Evolutionary conservation across 2,329 filamentous ascomycete genomes (phyloP).

Genomic region (Cadophora gregata): DNA sequence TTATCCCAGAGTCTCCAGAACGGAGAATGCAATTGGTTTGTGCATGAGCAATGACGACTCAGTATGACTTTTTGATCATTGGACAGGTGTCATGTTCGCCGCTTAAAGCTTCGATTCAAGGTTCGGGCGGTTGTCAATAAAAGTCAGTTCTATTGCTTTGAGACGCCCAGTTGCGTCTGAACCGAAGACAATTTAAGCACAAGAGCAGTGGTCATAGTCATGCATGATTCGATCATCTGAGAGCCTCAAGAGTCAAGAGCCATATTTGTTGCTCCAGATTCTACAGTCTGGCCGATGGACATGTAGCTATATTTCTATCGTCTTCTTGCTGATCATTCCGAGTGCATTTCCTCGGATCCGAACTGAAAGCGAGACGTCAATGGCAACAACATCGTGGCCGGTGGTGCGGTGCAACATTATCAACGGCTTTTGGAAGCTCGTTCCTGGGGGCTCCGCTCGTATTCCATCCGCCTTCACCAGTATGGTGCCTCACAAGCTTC

Average conservation of each 20-base stretch:
- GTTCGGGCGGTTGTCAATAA: neutral
- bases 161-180: neutral
- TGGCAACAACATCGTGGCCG: neutral
- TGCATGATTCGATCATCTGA: neutral
- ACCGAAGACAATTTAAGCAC: neutral
- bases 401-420: neutral
- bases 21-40: neutral
- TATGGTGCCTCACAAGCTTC: neutral
- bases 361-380: neutral
- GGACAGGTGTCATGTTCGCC: neutral
- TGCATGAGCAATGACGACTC: neutral
- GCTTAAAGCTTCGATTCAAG: neutral
- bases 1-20: neutral
- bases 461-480: neutral
- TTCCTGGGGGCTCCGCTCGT: conserved; percentile 6
- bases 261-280: neutral
- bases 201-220: neutral
- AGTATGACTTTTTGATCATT: neutral
- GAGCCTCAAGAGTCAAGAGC: neutral
- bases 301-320: neutral
- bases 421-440: neutral
- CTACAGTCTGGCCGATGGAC: neutral
- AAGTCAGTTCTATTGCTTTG: neutral
- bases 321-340: neutral
- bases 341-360: neutral